Conservation (phyloP, 345 rosid genomes). For the Eucalyptus sp. region DNA sequence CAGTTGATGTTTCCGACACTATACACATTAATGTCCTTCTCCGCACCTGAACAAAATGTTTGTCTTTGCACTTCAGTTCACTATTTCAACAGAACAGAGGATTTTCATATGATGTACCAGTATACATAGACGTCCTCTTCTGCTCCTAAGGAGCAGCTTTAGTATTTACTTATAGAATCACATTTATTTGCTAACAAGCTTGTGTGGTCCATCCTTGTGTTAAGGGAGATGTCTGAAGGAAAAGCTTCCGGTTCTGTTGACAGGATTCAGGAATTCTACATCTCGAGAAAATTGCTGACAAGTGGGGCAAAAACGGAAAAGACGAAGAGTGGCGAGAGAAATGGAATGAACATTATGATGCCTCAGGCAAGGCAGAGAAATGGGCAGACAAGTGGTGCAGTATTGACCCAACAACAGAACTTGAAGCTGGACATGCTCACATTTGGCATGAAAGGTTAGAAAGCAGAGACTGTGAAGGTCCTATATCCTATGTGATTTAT, state of each 20-base stretch:
- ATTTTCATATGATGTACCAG: not conserved
- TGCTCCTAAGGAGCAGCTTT: not conserved
- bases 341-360: constrained; percentile 93
- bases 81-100: not conserved
- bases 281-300: constrained; percentile 90
- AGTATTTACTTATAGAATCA: not conserved
- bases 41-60: not conserved
- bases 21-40: not conserved
- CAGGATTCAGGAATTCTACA: constrained; percentile 65
- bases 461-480: not conserved
- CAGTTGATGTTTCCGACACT: not conserved
- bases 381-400: constrained; percentile 99
- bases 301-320: constrained; percentile 87
- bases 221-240: not conserved
- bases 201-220: not conserved
- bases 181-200: not conserved
- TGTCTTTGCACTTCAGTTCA: not conserved
- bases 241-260: not conserved
- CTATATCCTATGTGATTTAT: not conserved
- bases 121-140: not conserved
- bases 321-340: constrained; percentile 93
- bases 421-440: constrained; percentile 92
- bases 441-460: constrained; percentile 93
- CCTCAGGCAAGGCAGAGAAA: constrained; percentile 76
- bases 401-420: constrained; percentile 65